A percentile compares a stretch with the other conserved stretches of the same genome.
These are phyloP conservation scores for Ceriops tagal DNA, from an alignment of 345 rosid genomes.

Conservation along the genomic window DNA sequence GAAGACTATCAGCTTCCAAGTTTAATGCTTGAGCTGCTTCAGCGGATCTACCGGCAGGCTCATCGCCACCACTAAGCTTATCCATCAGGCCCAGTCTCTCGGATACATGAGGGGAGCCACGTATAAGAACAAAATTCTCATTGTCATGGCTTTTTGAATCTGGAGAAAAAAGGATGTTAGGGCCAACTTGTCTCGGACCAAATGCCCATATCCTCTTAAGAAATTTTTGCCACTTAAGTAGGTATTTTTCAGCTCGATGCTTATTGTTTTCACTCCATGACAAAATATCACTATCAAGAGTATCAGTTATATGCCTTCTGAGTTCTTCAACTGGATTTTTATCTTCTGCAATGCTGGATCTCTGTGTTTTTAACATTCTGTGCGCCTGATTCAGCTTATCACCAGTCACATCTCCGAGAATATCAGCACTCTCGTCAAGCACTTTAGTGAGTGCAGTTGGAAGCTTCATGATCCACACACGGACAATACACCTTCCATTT, in stretches of 20 bases:
- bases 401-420: slow-evolving; percentile 63
- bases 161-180: slow-evolving; percentile 82
- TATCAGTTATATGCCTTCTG: slow-evolving; percentile 49
- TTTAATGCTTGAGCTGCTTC: slow-evolving; percentile 39
- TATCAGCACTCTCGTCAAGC: slow-evolving; percentile 72
- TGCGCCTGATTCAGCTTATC: slow-evolving; percentile 50
- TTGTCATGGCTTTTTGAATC: slow-evolving; percentile 36
- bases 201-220: slow-evolving; percentile 83
- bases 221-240: slow-evolving; percentile 61
- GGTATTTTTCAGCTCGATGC: slow-evolving; percentile 56
- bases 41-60: slow-evolving; percentile 21
- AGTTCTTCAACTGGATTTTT: slow-evolving; percentile 57
- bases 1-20: slow-evolving; percentile 56
- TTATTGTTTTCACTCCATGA: slow-evolving; percentile 48
- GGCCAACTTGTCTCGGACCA: slow-evolving; percentile 90
- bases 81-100: slow-evolving; percentile 63
- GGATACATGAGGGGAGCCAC: slow-evolving; percentile 69
- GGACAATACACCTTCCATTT: slow-evolving; percentile 69
- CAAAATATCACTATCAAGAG: slow-evolving; percentile 47
- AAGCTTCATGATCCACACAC: slow-evolving; percentile 78
- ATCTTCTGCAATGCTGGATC: slow-evolving; percentile 28
- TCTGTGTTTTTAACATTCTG: slow-evolving; percentile 46
- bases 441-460: slow-evolving; percentile 68
- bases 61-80: slow-evolving; percentile 20
- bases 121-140: slow-evolving; percentile 47